Conservation (phyloP, 306 rosid species). For the Lablab purpureus region DNA sequence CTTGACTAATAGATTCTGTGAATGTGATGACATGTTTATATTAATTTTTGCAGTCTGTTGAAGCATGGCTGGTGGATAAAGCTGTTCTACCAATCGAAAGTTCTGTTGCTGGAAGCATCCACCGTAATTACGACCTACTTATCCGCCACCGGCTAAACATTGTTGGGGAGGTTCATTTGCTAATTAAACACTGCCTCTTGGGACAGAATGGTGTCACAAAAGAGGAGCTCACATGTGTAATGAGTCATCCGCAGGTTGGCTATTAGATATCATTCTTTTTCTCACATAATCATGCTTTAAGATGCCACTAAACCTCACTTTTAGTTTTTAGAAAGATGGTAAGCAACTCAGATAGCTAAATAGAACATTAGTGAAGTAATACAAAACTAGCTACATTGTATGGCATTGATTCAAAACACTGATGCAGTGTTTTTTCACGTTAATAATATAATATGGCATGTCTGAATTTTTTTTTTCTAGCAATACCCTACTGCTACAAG, state of each 20-base stretch:
- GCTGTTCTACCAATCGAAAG: slow-evolving; percentile 85
- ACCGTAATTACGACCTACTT: slow-evolving; percentile 78
- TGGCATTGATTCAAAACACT: no score
- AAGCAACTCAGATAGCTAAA: background rate
- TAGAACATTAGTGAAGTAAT: no score
- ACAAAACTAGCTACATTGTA: no score
- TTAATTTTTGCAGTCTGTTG: slow-evolving; percentile 67
- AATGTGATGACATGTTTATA: slow-evolving; percentile 15
- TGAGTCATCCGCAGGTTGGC: slow-evolving; percentile 80
- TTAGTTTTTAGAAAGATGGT: background rate
- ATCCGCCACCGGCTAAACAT: slow-evolving; percentile 76
- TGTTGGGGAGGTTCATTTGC: slow-evolving; percentile 73
- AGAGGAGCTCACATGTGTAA: slow-evolving; percentile 62
- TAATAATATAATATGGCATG: no score
- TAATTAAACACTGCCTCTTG: slow-evolving; percentile 69
- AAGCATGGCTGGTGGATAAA: slow-evolving; percentile 77
- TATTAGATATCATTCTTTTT: slow-evolving; percentile 1
- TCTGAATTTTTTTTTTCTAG: background rate
- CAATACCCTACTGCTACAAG: background rate
- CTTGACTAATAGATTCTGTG: slow-evolving; percentile 23
- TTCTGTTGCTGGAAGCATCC: slow-evolving; percentile 76
- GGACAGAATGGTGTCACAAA: slow-evolving; percentile 63
- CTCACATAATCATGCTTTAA: background rate
- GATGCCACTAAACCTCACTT: background rate
- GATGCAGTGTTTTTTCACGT: no score